Evolutionary conservation across 106 monocot genomes (phyloP).

Genomic region (Iris macrosiphon): DNA sequence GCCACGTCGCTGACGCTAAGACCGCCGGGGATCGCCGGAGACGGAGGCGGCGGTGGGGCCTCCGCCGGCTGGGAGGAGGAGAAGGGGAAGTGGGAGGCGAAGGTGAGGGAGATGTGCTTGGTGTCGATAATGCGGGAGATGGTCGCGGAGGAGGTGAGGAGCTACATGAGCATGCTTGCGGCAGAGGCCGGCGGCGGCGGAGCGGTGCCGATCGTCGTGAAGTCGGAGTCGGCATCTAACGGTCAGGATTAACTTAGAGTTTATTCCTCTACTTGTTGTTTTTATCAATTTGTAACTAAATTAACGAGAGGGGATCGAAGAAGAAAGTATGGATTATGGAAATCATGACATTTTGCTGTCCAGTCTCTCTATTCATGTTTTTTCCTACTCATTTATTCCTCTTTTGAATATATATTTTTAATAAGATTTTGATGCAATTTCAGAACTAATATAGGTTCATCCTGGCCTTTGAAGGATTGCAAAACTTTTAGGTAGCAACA

Average conservation of each 20-base stretch:
- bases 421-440: too few relatives aligned
- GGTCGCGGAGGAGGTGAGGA: conserved; percentile 39
- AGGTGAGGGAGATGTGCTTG: conserved; percentile 12
- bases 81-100: neutral
- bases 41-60: neutral
- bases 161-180: conserved; percentile 12
- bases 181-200: conserved; percentile 5
- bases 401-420: too few relatives aligned
- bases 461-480: too few relatives aligned
- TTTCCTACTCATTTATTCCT: too few relatives aligned
- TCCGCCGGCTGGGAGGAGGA: neutral
- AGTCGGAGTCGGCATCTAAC: neutral
- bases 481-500: too few relatives aligned
- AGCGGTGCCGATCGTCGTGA: neutral
- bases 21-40: neutral
- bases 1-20: conserved; percentile 14
- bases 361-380: too few relatives aligned
- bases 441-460: too few relatives aligned
- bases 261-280: too few relatives aligned
- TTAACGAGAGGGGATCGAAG: too few relatives aligned
- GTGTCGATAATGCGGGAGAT: conserved; percentile 26
- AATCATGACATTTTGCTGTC: too few relatives aligned
- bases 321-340: too few relatives aligned
- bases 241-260: conserved; percentile 8
- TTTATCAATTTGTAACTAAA: too few relatives aligned